Evolutionary conservation across 2,329 filamentous ascomycete species (phyloP).

Genomic region (Paramyrothecium sp.): DNA sequence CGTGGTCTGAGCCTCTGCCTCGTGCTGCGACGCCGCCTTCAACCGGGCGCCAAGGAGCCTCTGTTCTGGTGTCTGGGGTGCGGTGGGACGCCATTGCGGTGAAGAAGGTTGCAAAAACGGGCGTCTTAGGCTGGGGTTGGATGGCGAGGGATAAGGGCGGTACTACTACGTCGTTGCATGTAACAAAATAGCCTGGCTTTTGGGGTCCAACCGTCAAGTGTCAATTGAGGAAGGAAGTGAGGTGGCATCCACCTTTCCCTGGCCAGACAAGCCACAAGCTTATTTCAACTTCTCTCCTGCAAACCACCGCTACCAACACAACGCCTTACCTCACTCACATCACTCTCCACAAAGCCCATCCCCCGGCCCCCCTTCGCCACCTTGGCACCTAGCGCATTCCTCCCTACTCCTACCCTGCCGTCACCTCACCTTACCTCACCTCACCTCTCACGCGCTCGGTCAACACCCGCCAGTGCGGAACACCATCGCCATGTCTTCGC

Average conservation of each 20-base stretch:
- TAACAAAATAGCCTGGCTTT: neutral
- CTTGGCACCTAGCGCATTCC: neutral
- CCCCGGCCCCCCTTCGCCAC: neutral
- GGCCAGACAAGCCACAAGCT: conserved; percentile 13
- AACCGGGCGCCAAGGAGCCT: too few species aligned
- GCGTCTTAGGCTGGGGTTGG: too few species aligned
- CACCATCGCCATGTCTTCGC: conserved; percentile 38
- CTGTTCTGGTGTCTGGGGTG: too few species aligned
- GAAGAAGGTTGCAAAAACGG: too few species aligned
- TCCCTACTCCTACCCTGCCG: neutral
- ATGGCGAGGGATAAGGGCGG: too few species aligned
- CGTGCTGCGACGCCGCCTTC: too few species aligned
- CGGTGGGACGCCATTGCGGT: too few species aligned
- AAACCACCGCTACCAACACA: too few species aligned
- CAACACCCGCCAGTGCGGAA: conserved; percentile 18
- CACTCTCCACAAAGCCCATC: neutral
- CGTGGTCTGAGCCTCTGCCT: too few species aligned
- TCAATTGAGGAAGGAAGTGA: neutral
- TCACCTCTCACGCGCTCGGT: neutral
- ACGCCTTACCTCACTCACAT: neutral
- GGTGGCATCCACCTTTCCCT: neutral
- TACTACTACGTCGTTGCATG: too few species aligned
- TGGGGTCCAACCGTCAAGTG: neutral
- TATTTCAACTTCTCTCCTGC: conserved; percentile 19
- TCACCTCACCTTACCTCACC: neutral